Conservation (phyloP, 1,139 yeast genomes). For the Kodamaea anthophila region DNA sequence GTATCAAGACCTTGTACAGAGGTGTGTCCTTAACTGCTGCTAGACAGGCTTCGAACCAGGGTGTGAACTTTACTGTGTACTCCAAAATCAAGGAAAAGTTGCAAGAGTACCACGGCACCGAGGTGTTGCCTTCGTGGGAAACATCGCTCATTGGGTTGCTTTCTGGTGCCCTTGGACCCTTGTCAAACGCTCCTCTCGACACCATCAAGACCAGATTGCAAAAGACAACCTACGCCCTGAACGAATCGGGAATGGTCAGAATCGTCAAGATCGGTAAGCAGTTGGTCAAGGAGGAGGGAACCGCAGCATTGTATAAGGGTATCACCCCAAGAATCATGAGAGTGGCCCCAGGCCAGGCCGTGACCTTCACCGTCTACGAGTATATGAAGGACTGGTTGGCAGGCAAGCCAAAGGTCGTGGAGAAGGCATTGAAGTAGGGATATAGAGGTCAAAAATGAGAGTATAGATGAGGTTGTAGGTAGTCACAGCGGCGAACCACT, state of each 20-base stretch:
- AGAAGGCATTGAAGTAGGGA: constrained; percentile 20
- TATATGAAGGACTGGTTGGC: constrained; percentile 67
- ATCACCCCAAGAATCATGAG: constrained; percentile 98
- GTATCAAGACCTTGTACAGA: constrained; percentile 79
- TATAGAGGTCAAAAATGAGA: neutral
- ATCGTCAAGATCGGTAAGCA: constrained; percentile 76
- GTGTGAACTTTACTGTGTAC: constrained; percentile 95
- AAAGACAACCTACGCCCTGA: constrained; percentile 69
- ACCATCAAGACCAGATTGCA: constrained; percentile 97
- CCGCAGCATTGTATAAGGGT: constrained; percentile 86
- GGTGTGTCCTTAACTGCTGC: constrained; percentile 96
- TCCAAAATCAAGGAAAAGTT: constrained; percentile 73
- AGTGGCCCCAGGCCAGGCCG: constrained; percentile 99
- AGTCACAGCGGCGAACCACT: no score
- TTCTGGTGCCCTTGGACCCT: constrained; percentile 96
- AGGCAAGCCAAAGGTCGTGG: constrained; percentile 21
- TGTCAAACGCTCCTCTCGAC: constrained; percentile 95
- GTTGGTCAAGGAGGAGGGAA: constrained; percentile 84
- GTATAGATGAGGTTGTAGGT: no score
- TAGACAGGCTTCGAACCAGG: constrained; percentile 97
- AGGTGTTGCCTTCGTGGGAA: constrained; percentile 84
- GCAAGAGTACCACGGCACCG: constrained; percentile 58
- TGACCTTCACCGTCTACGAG: constrained; percentile 94
- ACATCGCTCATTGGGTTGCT: constrained; percentile 86
- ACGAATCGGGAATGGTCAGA: constrained; percentile 69